Evolutionary conservation across 306 rosid genomes (phyloP).

Genomic region (Glycine latifolia): DNA sequence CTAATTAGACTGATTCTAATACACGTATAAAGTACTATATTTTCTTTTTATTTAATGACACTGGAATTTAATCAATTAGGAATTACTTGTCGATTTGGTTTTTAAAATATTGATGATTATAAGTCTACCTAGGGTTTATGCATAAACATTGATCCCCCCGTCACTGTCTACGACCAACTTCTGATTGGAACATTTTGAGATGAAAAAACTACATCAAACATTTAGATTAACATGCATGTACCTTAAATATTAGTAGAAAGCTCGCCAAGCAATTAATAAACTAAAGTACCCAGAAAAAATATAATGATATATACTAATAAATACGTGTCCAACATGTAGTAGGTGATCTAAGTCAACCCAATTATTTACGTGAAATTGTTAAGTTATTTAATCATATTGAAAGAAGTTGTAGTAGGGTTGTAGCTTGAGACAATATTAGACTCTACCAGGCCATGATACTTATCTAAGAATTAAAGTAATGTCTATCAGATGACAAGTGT

Average conservation of each 20-base stretch:
- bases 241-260: constrained; percentile 42
- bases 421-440: constrained; percentile 36
- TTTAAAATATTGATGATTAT: constrained; percentile 37
- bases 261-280: constrained; percentile 11
- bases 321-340: constrained; percentile 53
- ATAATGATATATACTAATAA: constrained; percentile 11
- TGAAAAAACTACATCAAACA: constrained; percentile 58
- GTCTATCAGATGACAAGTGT: constrained; percentile 32
- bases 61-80: constrained; percentile 21
- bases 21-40: constrained; percentile 3
- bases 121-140: constrained; percentile 58
- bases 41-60: neutral
- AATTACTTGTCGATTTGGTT: constrained; percentile 12
- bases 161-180: constrained; percentile 75
- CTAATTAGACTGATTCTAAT: constrained; percentile 55
- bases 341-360: constrained; percentile 38
- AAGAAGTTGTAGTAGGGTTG: neutral
- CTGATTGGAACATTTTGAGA: constrained; percentile 67
- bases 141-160: constrained; percentile 51
- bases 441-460: constrained; percentile 38
- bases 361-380: constrained; percentile 37
- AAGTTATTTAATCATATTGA: constrained; percentile 25
- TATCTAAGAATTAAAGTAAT: constrained; percentile 36
- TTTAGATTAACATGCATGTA: constrained; percentile 46
- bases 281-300: constrained; percentile 35